Percentiles rank a stretch among this genome's conserved stretches.
phyloP scores from a whole-genome alignment of 768 basidiomycete species.

The Hydnomerulius pinastri region DNA sequence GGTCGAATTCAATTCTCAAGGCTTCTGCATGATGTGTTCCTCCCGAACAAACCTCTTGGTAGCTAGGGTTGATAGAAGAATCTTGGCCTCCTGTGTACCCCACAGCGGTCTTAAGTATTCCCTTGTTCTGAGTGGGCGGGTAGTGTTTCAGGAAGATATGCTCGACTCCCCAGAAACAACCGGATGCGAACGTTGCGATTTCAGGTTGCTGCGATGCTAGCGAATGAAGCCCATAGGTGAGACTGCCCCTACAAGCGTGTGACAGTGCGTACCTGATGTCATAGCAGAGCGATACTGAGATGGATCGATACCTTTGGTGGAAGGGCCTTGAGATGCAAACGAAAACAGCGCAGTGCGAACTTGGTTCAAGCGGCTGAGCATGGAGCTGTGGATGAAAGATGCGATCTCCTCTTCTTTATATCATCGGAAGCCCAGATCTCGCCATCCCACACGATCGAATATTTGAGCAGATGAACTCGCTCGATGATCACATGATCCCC shows the following conservation, averaged over 20 bases:
- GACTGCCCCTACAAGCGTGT: neutral
- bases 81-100: constrained; percentile 79
- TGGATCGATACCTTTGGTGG: constrained; percentile 33
- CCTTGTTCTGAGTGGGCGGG: constrained; percentile 68
- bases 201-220: constrained; percentile 47
- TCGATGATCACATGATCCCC: neutral
- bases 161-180: constrained; percentile 88
- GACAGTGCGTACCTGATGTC: constrained; percentile 29
- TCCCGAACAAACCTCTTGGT: constrained; percentile 77
- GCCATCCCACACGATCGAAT: neutral
- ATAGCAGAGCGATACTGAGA: constrained; percentile 43
- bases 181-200: constrained; percentile 50
- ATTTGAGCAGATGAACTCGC: neutral
- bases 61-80: constrained; percentile 57
- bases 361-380: constrained; percentile 29
- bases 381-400: constrained; percentile 5
- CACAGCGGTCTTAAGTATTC: constrained; percentile 72
- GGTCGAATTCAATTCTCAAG: constrained; percentile 84
- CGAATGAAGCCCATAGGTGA: constrained; percentile 14
- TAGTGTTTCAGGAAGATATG: constrained; percentile 84
- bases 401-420: neutral
- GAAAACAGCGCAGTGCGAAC: constrained; percentile 23
- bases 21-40: constrained; percentile 89
- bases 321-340: constrained; percentile 17
- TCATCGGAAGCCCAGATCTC: neutral